These are phyloP conservation scores for Chlamydomonas incerta DNA, from an alignment of 139 green algal species.

Conservation along the genomic window DNA sequence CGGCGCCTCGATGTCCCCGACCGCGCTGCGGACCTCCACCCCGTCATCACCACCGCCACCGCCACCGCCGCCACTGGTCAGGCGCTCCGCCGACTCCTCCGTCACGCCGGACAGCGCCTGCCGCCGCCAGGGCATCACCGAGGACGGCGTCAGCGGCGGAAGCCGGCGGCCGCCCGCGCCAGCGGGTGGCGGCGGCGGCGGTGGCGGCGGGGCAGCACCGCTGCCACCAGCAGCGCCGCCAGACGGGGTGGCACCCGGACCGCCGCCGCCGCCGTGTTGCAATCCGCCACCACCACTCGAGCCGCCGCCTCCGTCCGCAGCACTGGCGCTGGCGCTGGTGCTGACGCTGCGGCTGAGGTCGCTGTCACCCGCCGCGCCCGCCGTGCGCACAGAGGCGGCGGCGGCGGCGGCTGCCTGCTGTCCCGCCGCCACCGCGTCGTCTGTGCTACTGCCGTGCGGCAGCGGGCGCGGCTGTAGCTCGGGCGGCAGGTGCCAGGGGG, in stretches of 20 bases:
- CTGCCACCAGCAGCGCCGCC: background rate
- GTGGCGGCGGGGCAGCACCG: background rate
- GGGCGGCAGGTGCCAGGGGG: conserved; percentile 20
- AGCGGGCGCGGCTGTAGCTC: background rate
- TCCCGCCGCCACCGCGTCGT: too few relatives aligned
- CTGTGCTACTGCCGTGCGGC: too few relatives aligned
- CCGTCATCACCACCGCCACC: background rate
- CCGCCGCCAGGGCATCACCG: background rate
- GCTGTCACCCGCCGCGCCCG: too few relatives aligned
- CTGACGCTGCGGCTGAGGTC: too few relatives aligned
- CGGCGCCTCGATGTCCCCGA: background rate
- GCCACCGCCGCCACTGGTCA: background rate
- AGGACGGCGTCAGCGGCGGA: too few relatives aligned
- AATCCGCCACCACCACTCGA: too few relatives aligned
- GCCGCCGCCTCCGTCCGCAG: background rate
- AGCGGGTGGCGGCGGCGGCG: too few relatives aligned
- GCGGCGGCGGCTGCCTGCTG: too few relatives aligned
- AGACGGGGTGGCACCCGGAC: background rate
- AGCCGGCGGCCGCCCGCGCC: background rate
- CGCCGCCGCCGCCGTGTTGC: background rate
- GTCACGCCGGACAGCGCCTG: background rate
- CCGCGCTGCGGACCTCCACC: too few relatives aligned
- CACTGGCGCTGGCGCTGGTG: background rate
- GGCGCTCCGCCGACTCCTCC: background rate
- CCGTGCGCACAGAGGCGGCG: too few relatives aligned